Conservation (phyloP, 306 rosid species). For the Lathyrus oleraceus region DNA sequence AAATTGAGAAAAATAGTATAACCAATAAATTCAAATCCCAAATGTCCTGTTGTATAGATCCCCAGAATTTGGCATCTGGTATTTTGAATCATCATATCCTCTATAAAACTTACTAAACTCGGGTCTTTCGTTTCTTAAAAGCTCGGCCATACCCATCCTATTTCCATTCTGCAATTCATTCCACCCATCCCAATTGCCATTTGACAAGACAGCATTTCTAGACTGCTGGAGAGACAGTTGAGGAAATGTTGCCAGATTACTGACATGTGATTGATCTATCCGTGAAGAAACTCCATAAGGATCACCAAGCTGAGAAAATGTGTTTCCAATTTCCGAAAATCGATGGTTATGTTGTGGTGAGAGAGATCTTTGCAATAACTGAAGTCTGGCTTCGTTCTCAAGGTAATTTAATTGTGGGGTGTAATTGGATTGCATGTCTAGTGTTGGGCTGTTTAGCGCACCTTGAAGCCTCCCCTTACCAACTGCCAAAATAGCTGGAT, state of each 20-base stretch:
- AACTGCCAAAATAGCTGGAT: conserved; percentile 92
- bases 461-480: conserved; percentile 84
- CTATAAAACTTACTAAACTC: conserved; percentile 70
- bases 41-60: conserved; percentile 77
- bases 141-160: conserved; percentile 62
- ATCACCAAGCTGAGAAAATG: conserved; percentile 62
- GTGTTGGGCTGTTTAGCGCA: conserved; percentile 51
- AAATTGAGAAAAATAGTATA: conserved; percentile 31
- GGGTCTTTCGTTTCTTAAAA: conserved; percentile 75
- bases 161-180: conserved; percentile 68
- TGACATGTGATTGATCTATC: conserved; percentile 69
- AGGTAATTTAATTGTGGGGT: conserved; percentile 56
- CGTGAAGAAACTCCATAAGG: conserved; percentile 77
- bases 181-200: conserved; percentile 90
- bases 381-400: conserved; percentile 79
- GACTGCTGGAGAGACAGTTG: conserved; percentile 77
- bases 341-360: conserved; percentile 68
- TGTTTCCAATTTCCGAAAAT: conserved; percentile 61
- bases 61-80: conserved; percentile 75
- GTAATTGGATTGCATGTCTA: conserved; percentile 66
- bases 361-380: conserved; percentile 77
- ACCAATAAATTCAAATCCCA: conserved; percentile 62
- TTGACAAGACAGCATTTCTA: conserved; percentile 60
- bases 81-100: conserved; percentile 82
- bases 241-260: conserved; percentile 64